phyloP scores from a whole-genome alignment of 768 basidiomycete genomes.

The Hydnum rufescens region DNA sequence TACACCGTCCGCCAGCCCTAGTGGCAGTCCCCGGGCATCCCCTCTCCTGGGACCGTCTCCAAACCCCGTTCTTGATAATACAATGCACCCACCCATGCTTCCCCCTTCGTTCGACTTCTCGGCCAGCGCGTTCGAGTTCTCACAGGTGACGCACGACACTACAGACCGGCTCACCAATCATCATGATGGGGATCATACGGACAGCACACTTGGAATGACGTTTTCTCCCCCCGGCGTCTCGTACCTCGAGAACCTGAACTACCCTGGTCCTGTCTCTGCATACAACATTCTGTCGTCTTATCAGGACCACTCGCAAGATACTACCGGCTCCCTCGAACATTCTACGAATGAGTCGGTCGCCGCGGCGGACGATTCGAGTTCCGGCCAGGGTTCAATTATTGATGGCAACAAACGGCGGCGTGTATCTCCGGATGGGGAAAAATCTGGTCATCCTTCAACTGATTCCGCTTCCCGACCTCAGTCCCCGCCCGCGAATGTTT shows the following conservation, averaged over 20 bases:
- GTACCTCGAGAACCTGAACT: conserved; percentile 9
- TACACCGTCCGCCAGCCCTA: conserved; percentile 57
- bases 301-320: not conserved
- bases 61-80: not conserved
- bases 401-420: not conserved
- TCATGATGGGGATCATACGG: not conserved
- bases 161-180: not conserved
- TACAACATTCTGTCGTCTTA: not conserved
- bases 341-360: not conserved
- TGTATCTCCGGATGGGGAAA: not conserved
- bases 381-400: not conserved
- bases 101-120: not conserved
- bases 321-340: not conserved
- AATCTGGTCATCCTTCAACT: too few species aligned
- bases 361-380: not conserved
- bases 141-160: not conserved
- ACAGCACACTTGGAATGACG: conserved; percentile 4
- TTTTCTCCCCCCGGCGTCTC: conserved; percentile 9
- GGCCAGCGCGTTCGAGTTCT: not conserved
- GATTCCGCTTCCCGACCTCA: too few species aligned
- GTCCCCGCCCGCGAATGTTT: too few species aligned
- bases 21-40: conserved; percentile 52
- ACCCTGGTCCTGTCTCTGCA: conserved; percentile 7
- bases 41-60: conserved; percentile 20
- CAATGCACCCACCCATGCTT: not conserved